phyloP scores from a whole-genome alignment of 2,329 filamentous ascomycete genomes.

The Beauveria sp. region DNA sequence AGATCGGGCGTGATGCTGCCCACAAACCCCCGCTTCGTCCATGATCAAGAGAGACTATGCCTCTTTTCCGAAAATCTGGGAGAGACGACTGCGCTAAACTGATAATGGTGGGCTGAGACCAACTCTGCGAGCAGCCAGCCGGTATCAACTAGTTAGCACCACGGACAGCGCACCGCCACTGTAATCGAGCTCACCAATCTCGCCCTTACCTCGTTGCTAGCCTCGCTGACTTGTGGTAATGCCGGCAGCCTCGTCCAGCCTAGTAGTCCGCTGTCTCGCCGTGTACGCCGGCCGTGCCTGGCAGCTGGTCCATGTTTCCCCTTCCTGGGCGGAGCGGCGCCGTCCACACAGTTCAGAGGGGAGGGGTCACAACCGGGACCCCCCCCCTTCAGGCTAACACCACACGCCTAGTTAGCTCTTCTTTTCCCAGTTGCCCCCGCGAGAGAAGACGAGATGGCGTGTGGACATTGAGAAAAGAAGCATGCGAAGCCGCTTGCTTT shows the following conservation, averaged over 20 bases:
- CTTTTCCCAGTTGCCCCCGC: slow-evolving; percentile 2
- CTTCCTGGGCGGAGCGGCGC: neutral
- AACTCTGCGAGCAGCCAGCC: neutral
- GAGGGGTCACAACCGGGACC: neutral
- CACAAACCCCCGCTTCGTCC: neutral
- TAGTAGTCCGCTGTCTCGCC: neutral
- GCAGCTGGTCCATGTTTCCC: neutral
- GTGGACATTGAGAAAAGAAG: slow-evolving; percentile 9
- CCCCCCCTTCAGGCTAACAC: neutral
- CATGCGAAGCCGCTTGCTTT: slow-evolving; percentile 3
- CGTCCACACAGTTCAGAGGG: neutral
- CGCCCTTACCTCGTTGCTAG: neutral
- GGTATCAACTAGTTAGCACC: neutral
- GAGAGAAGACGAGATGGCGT: slow-evolving; percentile 8
- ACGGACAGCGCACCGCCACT: neutral
- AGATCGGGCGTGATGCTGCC: neutral
- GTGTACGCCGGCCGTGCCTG: neutral
- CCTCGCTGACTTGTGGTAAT: neutral
- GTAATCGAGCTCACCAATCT: neutral
- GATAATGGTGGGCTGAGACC: neutral
- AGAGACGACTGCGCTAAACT: slow-evolving; percentile 2
- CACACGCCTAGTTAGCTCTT: neutral
- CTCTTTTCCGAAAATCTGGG: neutral
- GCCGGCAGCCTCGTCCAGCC: slow-evolving; percentile 4
- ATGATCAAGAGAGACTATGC: neutral